phyloP scores from a whole-genome alignment of 176 grass and related monocot species.

The Aegilops bicornis region DNA sequence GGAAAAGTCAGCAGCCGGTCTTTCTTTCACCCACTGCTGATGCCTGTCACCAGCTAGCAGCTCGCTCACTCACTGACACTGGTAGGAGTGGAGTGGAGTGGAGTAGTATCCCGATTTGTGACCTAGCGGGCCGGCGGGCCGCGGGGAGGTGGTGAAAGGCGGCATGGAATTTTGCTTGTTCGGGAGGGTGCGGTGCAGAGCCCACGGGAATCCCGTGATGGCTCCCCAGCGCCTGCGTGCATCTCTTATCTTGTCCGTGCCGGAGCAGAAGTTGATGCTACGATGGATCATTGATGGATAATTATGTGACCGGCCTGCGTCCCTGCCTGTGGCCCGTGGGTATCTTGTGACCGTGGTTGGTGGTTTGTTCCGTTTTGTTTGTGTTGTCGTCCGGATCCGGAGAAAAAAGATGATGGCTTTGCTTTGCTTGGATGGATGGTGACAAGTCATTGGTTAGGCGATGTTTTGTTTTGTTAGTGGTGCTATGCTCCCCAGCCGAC shows the following conservation, averaged over 20 bases:
- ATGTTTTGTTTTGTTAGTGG: too few relatives aligned
- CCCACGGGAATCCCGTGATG: not conserved
- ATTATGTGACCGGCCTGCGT: not conserved
- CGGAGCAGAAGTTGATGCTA: not conserved
- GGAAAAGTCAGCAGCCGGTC: conserved; percentile 24
- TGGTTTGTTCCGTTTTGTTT: conserved; percentile 50
- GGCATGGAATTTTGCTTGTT: conserved; percentile 17
- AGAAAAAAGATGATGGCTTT: not conserved
- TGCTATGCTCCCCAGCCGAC: too few relatives aligned
- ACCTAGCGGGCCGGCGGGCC: too few relatives aligned
- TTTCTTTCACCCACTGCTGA: not conserved
- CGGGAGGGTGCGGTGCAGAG: not conserved
- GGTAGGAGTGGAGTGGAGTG: too few relatives aligned
- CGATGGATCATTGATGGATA: not conserved
- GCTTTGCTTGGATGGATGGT: not conserved
- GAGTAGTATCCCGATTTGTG: too few relatives aligned
- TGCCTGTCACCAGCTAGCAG: not conserved
- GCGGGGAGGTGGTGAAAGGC: not conserved
- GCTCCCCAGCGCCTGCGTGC: not conserved
- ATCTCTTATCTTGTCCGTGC: not conserved
- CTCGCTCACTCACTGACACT: not conserved
- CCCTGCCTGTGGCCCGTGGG: not conserved
- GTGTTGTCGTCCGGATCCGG: not conserved
- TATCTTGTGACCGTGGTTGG: conserved; percentile 35
- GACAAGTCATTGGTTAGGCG: not conserved